Conservation (phyloP, 495 filamentous ascomycete species). For the Massariosphaeria phaeospora region DNA sequence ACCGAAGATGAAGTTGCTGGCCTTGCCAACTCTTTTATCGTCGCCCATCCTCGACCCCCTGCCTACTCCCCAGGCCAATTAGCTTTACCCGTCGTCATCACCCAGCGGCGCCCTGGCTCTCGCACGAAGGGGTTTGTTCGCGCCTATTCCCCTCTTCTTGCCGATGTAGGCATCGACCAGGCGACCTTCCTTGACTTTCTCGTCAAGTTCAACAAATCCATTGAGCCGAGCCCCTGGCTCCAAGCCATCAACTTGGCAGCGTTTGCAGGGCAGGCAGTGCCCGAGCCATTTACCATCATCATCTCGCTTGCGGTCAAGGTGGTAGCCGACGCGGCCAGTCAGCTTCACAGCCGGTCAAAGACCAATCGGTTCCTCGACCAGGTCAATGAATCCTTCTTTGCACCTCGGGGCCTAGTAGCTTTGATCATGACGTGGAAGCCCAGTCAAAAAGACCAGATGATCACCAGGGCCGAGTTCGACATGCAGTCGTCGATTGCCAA, state of each 20-base stretch:
- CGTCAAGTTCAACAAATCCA: constrained; percentile 35
- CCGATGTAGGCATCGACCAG: constrained; percentile 49
- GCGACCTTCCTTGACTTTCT: constrained; percentile 53
- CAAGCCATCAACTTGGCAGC: constrained; percentile 23
- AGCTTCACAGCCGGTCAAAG: constrained; percentile 37
- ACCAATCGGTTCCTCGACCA: constrained; percentile 53
- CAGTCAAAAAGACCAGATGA: constrained; percentile 31
- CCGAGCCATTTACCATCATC: constrained; percentile 44
- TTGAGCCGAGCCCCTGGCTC: constrained; percentile 28
- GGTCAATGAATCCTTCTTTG: constrained; percentile 56
- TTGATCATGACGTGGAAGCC: constrained; percentile 58
- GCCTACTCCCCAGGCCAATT: constrained; percentile 24
- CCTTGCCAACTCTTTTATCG: background rate
- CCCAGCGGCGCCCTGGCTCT: constrained; percentile 47
- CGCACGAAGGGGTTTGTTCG: constrained; percentile 46
- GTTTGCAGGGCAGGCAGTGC: constrained; percentile 35
- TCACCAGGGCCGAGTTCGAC: constrained; percentile 13
- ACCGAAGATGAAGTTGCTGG: background rate
- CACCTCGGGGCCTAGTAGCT: constrained; percentile 55
- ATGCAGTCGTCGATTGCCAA: too few relatives aligned
- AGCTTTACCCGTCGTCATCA: constrained; percentile 46
- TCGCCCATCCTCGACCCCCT: background rate
- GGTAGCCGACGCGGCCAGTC: constrained; percentile 37
- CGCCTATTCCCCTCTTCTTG: constrained; percentile 52
- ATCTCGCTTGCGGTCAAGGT: constrained; percentile 47